Evolutionary conservation across 2,329 filamentous ascomycete species (phyloP).

Genomic region (Metarhizium sp.): DNA sequence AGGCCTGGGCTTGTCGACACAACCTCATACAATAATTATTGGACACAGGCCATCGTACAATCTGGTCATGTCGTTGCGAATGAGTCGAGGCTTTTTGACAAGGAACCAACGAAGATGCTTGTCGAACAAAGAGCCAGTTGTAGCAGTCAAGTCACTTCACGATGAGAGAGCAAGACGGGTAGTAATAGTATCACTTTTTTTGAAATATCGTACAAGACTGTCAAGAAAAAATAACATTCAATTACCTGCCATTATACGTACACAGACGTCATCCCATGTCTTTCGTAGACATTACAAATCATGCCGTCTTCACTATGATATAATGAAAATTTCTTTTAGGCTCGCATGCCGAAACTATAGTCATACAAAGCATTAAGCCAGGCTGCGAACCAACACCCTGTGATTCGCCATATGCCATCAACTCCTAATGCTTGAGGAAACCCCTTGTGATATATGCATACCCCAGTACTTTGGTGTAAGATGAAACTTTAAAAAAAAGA

Average conservation of each 20-base stretch:
- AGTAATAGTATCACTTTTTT: neutral
- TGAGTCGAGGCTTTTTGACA: neutral
- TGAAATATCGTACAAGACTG: slow-evolving; percentile 1
- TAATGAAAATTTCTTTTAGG: neutral
- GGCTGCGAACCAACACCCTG: neutral
- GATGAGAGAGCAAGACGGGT: neutral
- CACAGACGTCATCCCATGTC: slow-evolving; percentile 3
- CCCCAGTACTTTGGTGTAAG: neutral
- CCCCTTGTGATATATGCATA: neutral
- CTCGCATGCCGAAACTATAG: neutral
- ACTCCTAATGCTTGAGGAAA: neutral
- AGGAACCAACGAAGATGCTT: neutral
- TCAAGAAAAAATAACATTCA: neutral
- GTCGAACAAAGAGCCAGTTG: neutral
- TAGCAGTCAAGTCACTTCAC: neutral
- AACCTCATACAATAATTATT: neutral
- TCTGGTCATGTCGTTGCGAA: neutral
- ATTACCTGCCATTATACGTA: slow-evolving; percentile 1
- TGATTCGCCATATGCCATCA: neutral
- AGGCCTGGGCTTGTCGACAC: neutral
- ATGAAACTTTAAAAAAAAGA: neutral
- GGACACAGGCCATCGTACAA: neutral
- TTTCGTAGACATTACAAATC: slow-evolving; percentile 1
- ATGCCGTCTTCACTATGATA: neutral
- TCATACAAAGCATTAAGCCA: neutral